Conservation (phyloP, 768 basidiomycete species). For the Lentinula detonsa region DNA sequence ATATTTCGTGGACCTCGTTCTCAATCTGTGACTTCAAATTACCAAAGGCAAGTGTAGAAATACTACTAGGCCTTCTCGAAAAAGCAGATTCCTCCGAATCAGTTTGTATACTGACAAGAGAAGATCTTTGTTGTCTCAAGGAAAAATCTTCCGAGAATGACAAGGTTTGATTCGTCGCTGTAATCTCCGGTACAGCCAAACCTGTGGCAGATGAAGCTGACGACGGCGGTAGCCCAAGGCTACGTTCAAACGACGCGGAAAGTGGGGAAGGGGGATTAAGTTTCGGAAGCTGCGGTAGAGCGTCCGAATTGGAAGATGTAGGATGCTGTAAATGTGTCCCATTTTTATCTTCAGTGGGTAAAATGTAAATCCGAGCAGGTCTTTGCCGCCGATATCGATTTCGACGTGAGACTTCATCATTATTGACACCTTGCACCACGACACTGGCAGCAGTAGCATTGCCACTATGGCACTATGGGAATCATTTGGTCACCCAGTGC, state of each 20-base stretch:
- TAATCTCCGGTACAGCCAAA: not conserved
- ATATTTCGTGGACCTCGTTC: not conserved
- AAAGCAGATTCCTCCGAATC: not conserved
- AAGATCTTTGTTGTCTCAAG: not conserved
- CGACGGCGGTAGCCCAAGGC: not conserved
- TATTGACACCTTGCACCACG: not conserved
- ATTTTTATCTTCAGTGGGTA: not conserved
- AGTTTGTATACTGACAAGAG: not conserved
- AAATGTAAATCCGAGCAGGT: not conserved
- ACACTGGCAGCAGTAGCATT: not conserved
- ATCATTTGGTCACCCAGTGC: not conserved
- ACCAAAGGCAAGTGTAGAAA: slow-evolving; percentile 2
- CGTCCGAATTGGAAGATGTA: not conserved
- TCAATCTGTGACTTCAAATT: not conserved
- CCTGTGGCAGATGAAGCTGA: not conserved
- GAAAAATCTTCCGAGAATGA: not conserved
- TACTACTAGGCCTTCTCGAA: not conserved
- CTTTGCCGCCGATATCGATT: not conserved
- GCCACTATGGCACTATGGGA: not conserved
- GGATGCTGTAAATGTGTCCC: not conserved
- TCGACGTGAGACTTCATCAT: slow-evolving; percentile 1
- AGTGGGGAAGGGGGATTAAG: slow-evolving; percentile 1
- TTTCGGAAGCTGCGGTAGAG: not conserved
- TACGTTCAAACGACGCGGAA: slow-evolving; percentile 1
- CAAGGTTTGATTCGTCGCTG: not conserved